These are phyloP conservation scores for Leptographium flavum DNA, from an alignment of 2,329 filamentous ascomycete genomes.

Conservation along the genomic window DNA sequence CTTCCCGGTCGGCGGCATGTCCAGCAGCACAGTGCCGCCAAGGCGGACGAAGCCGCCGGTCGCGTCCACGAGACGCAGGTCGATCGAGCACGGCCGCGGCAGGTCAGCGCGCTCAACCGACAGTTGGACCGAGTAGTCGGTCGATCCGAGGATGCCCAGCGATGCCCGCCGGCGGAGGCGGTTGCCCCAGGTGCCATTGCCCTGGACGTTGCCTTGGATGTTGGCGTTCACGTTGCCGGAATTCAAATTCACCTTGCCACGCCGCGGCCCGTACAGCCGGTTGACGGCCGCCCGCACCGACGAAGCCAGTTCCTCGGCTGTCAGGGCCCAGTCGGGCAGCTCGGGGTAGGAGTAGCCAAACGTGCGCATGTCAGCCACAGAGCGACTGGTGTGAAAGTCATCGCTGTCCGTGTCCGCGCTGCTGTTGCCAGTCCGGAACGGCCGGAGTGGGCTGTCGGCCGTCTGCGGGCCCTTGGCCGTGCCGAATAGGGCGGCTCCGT, in stretches of 20 bases:
- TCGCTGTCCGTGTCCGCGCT: slow-evolving; percentile 12
- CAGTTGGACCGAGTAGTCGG: slow-evolving; percentile 23
- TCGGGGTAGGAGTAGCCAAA: slow-evolving; percentile 29
- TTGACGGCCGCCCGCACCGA: slow-evolving; percentile 49
- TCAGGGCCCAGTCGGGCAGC: slow-evolving; percentile 31
- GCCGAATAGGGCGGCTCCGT: slow-evolving; percentile 22
- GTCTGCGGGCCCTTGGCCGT: slow-evolving; percentile 27
- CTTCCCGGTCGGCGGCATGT: slow-evolving; percentile 21
- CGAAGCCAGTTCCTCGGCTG: slow-evolving; percentile 40
- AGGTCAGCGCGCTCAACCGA: slow-evolving; percentile 23
- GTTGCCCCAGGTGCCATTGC: neutral
- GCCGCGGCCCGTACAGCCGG: slow-evolving; percentile 34
- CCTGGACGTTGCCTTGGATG: too few relatives aligned
- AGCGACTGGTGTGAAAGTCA: slow-evolving; percentile 27
- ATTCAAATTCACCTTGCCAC: too few relatives aligned
- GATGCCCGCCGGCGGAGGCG: neutral
- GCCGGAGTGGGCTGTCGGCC: slow-evolving; percentile 30
- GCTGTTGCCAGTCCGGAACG: slow-evolving; percentile 27
- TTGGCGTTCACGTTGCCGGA: too few relatives aligned
- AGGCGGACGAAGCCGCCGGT: slow-evolving; percentile 8
- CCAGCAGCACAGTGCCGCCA: slow-evolving; percentile 21
- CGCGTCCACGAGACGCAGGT: slow-evolving; percentile 16
- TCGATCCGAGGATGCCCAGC: neutral
- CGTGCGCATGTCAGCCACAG: slow-evolving; percentile 15
- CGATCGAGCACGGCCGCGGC: slow-evolving; percentile 22